Percentiles rank a stretch among this genome's conserved stretches.
phyloP scores from a whole-genome alignment of 2,329 filamentous ascomycete species.

The Fusarium pseudoanthophilum region DNA sequence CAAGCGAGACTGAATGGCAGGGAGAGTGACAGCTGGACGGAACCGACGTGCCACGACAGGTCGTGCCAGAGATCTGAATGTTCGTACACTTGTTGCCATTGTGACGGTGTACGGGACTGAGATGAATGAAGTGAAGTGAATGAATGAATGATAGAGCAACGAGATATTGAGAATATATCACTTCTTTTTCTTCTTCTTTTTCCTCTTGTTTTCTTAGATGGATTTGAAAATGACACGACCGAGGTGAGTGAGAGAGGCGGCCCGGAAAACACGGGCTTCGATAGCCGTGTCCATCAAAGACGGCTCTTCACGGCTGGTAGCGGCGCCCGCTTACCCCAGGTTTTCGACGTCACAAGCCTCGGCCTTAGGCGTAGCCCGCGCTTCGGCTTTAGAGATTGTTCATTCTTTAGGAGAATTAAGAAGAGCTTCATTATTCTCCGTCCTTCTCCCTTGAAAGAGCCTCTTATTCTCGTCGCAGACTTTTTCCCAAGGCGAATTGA shows the following conservation, averaged over 20 bases:
- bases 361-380: slow-evolving; percentile 34
- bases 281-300: slow-evolving; percentile 13
- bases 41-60: slow-evolving; percentile 44
- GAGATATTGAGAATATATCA: slow-evolving; percentile 3
- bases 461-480: slow-evolving; percentile 5
- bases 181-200: not conserved
- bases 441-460: slow-evolving; percentile 13
- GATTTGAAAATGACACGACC: slow-evolving; percentile 12
- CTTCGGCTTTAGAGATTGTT: slow-evolving; percentile 19
- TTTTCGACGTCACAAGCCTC: slow-evolving; percentile 46
- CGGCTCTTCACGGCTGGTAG: not conserved
- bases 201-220: not conserved
- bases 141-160: not conserved
- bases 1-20: slow-evolving; percentile 52
- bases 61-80: slow-evolving; percentile 51
- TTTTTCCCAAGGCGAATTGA: not conserved
- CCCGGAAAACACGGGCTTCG: slow-evolving; percentile 34
- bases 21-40: slow-evolving; percentile 47
- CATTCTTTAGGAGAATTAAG: slow-evolving; percentile 20
- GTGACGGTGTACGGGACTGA: slow-evolving; percentile 6
- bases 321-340: slow-evolving; percentile 39
- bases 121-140: not conserved
- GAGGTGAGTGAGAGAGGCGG: slow-evolving; percentile 31
- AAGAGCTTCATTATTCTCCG: slow-evolving; percentile 1
- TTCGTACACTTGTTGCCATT: slow-evolving; percentile 57